A percentile compares a stretch with the other conserved stretches of the same genome.
Conservation (phyloP, 2,329 filamentous ascomycete genomes). For the Aspergillus piperis region DNA sequence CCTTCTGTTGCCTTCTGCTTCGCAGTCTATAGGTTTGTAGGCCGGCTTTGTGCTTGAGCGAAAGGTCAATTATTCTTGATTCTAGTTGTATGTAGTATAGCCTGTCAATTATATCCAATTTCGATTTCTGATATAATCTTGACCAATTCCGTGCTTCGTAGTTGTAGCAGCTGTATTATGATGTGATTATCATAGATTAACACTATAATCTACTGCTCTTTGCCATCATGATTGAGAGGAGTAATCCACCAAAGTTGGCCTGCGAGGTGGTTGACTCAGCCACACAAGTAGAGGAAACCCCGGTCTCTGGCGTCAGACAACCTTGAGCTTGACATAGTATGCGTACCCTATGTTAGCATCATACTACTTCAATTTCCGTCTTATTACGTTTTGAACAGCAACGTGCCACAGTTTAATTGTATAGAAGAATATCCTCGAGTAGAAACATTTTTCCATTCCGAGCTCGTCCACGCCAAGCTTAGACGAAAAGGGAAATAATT, state of each 20-base stretch:
- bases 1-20: conserved; percentile 13
- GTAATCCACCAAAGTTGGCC: too few relatives aligned
- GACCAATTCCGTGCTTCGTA: neutral
- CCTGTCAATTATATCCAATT: conserved; percentile 17
- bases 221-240: too few relatives aligned
- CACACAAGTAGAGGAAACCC: too few relatives aligned
- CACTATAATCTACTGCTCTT: too few relatives aligned
- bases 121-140: conserved; percentile 6
- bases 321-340: neutral
- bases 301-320: too few relatives aligned
- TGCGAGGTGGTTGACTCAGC: too few relatives aligned
- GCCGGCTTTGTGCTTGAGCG: conserved; percentile 32
- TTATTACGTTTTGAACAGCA: too few relatives aligned
- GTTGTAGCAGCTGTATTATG: too few relatives aligned
- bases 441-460: neutral
- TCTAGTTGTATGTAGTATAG: conserved; percentile 20
- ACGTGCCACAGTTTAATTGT: neutral
- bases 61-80: conserved; percentile 27
- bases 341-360: neutral
- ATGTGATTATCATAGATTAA: too few relatives aligned
- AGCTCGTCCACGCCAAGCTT: neutral
- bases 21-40: conserved; percentile 23
- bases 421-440: neutral
- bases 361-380: too few relatives aligned
- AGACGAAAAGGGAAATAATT: neutral